A percentile compares a stretch with the other conserved stretches of the same genome.
These are phyloP conservation scores for Chalciporus sphaerocephalus DNA, from an alignment of 768 basidiomycete species.

Conservation along the genomic window DNA sequence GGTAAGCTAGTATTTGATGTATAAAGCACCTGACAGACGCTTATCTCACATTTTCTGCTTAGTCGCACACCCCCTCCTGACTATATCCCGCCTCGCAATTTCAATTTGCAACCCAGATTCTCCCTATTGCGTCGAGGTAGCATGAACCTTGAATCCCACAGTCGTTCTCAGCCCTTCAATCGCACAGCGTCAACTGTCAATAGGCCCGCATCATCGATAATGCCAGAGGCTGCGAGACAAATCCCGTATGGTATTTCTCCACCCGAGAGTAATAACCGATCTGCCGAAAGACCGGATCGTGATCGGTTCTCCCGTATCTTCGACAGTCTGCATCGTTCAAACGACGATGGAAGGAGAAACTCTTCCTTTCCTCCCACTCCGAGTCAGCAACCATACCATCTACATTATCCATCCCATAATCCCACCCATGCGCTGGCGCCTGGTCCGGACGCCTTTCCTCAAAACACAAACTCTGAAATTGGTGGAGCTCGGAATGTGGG, in stretches of 20 bases:
- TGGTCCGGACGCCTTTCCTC: background rate
- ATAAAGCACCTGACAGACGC: background rate
- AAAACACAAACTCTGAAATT: slow-evolving; percentile 8
- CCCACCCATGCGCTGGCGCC: background rate
- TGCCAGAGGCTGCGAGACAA: slow-evolving; percentile 10
- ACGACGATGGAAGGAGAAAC: slow-evolving; percentile 24
- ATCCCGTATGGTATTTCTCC: background rate
- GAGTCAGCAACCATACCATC: slow-evolving; percentile 9
- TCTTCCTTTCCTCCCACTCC: background rate
- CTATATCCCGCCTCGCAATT: slow-evolving; percentile 19
- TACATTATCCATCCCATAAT: slow-evolving; percentile 4
- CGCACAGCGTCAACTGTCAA: slow-evolving; percentile 10
- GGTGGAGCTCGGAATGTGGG: slow-evolving; percentile 4
- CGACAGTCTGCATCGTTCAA: slow-evolving; percentile 20
- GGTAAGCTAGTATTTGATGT: slow-evolving; percentile 9
- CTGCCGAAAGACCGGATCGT: slow-evolving; percentile 19
- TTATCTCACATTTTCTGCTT: background rate
- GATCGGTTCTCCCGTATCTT: slow-evolving; percentile 24
- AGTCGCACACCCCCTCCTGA: slow-evolving; percentile 26
- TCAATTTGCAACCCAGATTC: slow-evolving; percentile 13
- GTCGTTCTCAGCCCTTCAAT: slow-evolving; percentile 8
- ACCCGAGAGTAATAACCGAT: slow-evolving; percentile 11
- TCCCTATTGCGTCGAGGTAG: slow-evolving; percentile 16
- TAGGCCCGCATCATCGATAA: slow-evolving; percentile 7
- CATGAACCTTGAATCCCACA: slow-evolving; percentile 2